Evolutionary conservation across 129 eudicot genomes (phyloP).

Genomic region (Lactuca sativa): DNA sequence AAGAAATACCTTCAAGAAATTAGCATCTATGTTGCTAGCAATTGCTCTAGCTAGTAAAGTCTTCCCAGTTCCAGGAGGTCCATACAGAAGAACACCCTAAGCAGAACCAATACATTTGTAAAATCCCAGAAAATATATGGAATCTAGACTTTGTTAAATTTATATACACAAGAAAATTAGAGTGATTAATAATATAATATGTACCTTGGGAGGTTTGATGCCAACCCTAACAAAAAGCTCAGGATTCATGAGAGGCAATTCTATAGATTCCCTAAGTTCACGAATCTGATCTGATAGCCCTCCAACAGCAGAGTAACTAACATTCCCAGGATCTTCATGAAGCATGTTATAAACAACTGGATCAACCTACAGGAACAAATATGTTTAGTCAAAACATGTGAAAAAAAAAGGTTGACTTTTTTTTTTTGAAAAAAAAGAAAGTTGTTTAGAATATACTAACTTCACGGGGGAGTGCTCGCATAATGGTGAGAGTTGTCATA

Average conservation of each 20-base stretch:
- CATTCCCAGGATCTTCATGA: slow-evolving; percentile 98
- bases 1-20: slow-evolving; percentile 68
- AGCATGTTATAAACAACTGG: slow-evolving; percentile 98
- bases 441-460: slow-evolving; percentile 31
- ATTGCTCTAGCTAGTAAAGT: slow-evolving; percentile 93
- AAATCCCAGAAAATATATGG: background rate
- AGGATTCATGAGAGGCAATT: slow-evolving; percentile 95
- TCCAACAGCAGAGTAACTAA: slow-evolving; percentile 97
- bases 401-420: too few species aligned
- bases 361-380: slow-evolving; percentile 59
- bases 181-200: background rate
- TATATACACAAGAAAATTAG: background rate
- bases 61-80: slow-evolving; percentile 99
- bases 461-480: slow-evolving; percentile 96
- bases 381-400: slow-evolving; percentile 1
- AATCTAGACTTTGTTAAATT: background rate
- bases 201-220: slow-evolving; percentile 98
- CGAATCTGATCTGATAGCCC: slow-evolving; percentile 96
- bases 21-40: slow-evolving; percentile 98
- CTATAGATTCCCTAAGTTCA: slow-evolving; percentile 97
- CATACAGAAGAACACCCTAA: slow-evolving; percentile 97
- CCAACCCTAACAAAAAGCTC: slow-evolving; percentile 97
- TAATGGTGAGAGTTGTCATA: slow-evolving; percentile 95
- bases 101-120: background rate
- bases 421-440: too few species aligned